Conservation (phyloP, 352 stramenopile species). For the Plasmopara viticola region DNA sequence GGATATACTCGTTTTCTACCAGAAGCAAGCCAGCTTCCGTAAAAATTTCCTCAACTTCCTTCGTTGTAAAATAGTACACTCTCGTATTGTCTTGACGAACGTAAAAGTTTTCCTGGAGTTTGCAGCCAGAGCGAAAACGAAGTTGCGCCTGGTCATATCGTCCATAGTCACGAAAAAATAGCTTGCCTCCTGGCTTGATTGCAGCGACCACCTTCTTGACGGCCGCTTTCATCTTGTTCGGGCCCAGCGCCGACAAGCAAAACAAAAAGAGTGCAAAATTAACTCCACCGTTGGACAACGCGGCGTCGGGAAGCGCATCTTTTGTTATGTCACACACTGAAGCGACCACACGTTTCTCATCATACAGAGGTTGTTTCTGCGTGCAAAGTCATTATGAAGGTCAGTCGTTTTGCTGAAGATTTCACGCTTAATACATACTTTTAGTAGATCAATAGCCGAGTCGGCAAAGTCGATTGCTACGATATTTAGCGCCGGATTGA, state of each 20-base stretch:
- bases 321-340: constrained; percentile 85
- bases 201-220: constrained; percentile 84
- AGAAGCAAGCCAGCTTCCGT: constrained; percentile 44
- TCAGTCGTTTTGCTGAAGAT: not conserved
- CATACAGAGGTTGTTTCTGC: constrained; percentile 80
- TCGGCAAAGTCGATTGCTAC: constrained; percentile 92
- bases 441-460: constrained; percentile 88
- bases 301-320: constrained; percentile 49
- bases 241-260: constrained; percentile 89
- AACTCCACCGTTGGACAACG: constrained; percentile 56
- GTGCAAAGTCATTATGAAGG: not conserved
- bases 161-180: constrained; percentile 95
- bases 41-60: constrained; percentile 70
- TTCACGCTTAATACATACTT: constrained; percentile 28
- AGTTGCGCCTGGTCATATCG: constrained; percentile 94
- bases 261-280: constrained; percentile 84
- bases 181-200: constrained; percentile 68
- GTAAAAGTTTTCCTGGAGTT: constrained; percentile 94
- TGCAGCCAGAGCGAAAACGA: constrained; percentile 81
- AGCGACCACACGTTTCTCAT: constrained; percentile 52
- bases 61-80: constrained; percentile 93
- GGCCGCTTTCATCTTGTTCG: constrained; percentile 78
- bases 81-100: constrained; percentile 92
- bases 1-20: constrained; percentile 83
- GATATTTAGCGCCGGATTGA: constrained; percentile 82